phyloP scores from a whole-genome alignment of 768 basidiomycete genomes.

The Lactarius sp. region DNA sequence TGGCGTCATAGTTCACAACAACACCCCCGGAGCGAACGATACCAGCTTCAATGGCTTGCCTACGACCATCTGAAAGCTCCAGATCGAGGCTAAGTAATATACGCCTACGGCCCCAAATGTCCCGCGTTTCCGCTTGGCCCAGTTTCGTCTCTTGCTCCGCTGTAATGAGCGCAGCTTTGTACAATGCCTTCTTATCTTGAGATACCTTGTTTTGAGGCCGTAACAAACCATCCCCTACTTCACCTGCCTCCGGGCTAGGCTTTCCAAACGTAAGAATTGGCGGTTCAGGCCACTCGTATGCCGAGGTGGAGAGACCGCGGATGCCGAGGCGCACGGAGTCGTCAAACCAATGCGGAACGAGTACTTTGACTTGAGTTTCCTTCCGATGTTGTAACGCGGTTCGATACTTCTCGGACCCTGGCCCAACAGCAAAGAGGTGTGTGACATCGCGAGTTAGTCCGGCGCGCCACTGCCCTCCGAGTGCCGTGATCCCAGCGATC shows the following conservation, averaged over 20 bases:
- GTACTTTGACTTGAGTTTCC: slow-evolving; percentile 53
- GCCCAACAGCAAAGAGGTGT: slow-evolving; percentile 66
- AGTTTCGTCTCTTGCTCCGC: slow-evolving; percentile 25
- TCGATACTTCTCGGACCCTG: slow-evolving; percentile 41
- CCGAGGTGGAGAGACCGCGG: slow-evolving; percentile 43
- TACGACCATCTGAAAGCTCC: slow-evolving; percentile 44
- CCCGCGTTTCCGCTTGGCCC: slow-evolving; percentile 25
- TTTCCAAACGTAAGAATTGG: slow-evolving; percentile 39
- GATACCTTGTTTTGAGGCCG: slow-evolving; percentile 33
- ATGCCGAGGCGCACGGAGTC: slow-evolving; percentile 56
- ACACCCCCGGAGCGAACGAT: slow-evolving; percentile 59
- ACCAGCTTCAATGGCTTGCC: slow-evolving; percentile 51
- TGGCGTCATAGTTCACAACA: slow-evolving; percentile 34
- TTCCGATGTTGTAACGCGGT: slow-evolving; percentile 54
- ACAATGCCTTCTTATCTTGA: slow-evolving; percentile 35
- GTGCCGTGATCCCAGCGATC: slow-evolving; percentile 60
- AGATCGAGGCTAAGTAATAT: slow-evolving; percentile 61
- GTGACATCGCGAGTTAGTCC: slow-evolving; percentile 82
- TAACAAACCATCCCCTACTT: slow-evolving; percentile 27
- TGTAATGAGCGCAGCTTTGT: slow-evolving; percentile 32
- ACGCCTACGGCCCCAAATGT: slow-evolving; percentile 55
- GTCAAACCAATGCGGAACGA: slow-evolving; percentile 94
- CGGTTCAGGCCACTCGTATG: slow-evolving; percentile 76
- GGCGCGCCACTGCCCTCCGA: slow-evolving; percentile 78
- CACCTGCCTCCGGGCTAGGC: slow-evolving; percentile 24